Evolutionary conservation across 1,139 yeast genomes (phyloP).

Genomic region (Lodderomyces oxycetoniae): DNA sequence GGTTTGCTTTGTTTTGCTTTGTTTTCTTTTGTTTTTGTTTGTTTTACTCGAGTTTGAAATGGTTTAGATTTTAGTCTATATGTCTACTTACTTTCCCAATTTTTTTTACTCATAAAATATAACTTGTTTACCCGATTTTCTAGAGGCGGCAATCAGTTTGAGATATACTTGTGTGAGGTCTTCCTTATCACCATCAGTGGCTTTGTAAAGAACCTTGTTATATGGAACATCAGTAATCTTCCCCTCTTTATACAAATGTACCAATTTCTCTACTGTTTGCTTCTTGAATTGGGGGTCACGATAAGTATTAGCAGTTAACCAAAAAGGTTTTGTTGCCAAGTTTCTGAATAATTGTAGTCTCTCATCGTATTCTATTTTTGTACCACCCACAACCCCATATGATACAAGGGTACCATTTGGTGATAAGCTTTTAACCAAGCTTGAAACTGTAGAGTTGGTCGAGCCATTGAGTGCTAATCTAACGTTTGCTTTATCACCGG

Average conservation of each 20-base stretch:
- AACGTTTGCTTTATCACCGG: slow-evolving; percentile 32
- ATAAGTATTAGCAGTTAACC: slow-evolving; percentile 76
- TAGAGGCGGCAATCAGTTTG: slow-evolving; percentile 43
- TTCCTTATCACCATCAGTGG: slow-evolving; percentile 43
- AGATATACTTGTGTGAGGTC: slow-evolving; percentile 28
- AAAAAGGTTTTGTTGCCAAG: slow-evolving; percentile 73
- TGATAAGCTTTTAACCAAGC: slow-evolving; percentile 23
- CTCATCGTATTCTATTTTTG: slow-evolving; percentile 41
- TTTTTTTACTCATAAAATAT: slow-evolving; percentile 19
- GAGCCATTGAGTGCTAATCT: slow-evolving; percentile 32
- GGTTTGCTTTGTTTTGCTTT: too few relatives aligned
- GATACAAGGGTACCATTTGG: slow-evolving; percentile 25
- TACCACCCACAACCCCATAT: slow-evolving; percentile 31
- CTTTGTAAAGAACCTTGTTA: slow-evolving; percentile 30
- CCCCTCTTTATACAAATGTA: slow-evolving; percentile 56
- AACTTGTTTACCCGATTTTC: slow-evolving; percentile 30
- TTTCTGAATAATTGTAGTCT: slow-evolving; percentile 58
- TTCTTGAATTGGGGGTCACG: slow-evolving; percentile 56
- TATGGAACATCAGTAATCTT: slow-evolving; percentile 52
- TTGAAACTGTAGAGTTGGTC: slow-evolving; percentile 25
- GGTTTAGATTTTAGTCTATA: too few relatives aligned
- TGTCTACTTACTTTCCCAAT: neutral
- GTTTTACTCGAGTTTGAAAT: too few relatives aligned
- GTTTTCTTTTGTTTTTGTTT: too few relatives aligned
- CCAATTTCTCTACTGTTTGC: slow-evolving; percentile 51